These are phyloP conservation scores for Monilinia laxa DNA, from an alignment of 2,329 filamentous ascomycete genomes.

Conservation along the genomic window DNA sequence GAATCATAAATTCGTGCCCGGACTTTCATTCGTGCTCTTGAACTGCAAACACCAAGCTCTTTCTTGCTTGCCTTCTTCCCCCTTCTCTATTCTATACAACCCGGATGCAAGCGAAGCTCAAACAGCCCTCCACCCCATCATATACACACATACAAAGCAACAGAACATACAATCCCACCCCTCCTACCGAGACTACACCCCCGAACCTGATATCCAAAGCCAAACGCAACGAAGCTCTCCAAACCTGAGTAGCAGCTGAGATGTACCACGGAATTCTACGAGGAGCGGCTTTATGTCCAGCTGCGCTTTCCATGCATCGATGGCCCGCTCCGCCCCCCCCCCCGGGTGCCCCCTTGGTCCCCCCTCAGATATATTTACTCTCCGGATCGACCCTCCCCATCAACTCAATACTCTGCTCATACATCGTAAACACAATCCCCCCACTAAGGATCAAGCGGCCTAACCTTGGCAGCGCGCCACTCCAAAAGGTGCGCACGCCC, in stretches of 20 bases:
- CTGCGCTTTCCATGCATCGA: not conserved
- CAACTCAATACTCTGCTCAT: slow-evolving; percentile 93
- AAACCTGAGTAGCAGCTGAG: not conserved
- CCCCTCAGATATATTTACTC: slow-evolving; percentile 68
- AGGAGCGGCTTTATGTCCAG: not conserved
- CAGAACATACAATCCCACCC: not conserved
- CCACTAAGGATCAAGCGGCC: slow-evolving; percentile 85
- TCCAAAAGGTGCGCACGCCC: slow-evolving; percentile 89
- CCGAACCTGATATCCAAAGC: not conserved
- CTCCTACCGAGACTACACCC: slow-evolving; percentile 10
- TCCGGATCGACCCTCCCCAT: slow-evolving; percentile 80
- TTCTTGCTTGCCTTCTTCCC: too few relatives aligned
- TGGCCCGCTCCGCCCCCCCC: too few relatives aligned
- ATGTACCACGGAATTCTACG: slow-evolving; percentile 12
- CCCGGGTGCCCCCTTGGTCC: too few relatives aligned
- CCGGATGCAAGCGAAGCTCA: not conserved
- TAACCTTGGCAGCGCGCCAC: slow-evolving; percentile 82
- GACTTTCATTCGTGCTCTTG: not conserved
- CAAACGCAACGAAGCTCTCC: not conserved
- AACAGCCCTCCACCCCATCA: not conserved
- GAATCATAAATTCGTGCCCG: not conserved
- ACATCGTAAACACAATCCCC: slow-evolving; percentile 97
- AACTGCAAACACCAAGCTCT: not conserved
- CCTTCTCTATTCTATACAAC: not conserved
- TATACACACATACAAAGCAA: not conserved